phyloP scores from a whole-genome alignment of 768 basidiomycete genomes.

The Candolleomyces efflorescens region DNA sequence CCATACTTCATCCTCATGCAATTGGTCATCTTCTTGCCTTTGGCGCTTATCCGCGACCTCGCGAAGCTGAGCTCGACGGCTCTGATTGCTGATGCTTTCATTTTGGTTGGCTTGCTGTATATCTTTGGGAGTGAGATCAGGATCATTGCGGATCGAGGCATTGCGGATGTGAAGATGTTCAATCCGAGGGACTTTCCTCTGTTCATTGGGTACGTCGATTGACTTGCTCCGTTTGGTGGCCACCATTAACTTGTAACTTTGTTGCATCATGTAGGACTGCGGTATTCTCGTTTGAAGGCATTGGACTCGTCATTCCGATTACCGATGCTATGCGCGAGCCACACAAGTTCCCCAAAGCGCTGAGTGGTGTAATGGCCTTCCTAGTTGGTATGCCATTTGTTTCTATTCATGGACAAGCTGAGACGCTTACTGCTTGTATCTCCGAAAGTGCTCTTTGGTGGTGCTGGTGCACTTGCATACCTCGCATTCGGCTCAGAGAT shows the following conservation, averaged over 20 bases:
- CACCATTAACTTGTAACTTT: conserved; percentile 6
- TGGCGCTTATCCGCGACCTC: conserved; percentile 89
- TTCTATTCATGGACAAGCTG: neutral
- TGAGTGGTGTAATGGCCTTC: conserved; percentile 91
- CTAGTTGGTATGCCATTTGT: conserved; percentile 49
- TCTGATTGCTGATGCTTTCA: conserved; percentile 92
- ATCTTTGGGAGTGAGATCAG: conserved; percentile 83
- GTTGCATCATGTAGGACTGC: conserved; percentile 60
- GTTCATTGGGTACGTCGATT: conserved; percentile 72
- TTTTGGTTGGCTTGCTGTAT: conserved; percentile 81
- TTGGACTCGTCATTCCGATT: conserved; percentile 95
- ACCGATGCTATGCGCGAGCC: conserved; percentile 97
- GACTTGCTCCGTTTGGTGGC: neutral
- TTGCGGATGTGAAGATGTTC: conserved; percentile 80
- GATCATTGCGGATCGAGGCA: conserved; percentile 61
- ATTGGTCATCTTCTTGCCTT: conserved; percentile 81
- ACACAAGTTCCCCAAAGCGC: conserved; percentile 81
- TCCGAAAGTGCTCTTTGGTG: conserved; percentile 71
- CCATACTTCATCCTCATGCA: conserved; percentile 82
- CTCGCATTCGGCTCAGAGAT: conserved; percentile 83
- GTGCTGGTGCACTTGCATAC: conserved; percentile 84
- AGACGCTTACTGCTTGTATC: neutral
- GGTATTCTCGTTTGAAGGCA: conserved; percentile 97
- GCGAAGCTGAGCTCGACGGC: conserved; percentile 92
- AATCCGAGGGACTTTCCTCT: conserved; percentile 88